Evolutionary conservation across 164 flowering plant species (phyloP).

Genomic region (Pachysandra terminalis): DNA sequence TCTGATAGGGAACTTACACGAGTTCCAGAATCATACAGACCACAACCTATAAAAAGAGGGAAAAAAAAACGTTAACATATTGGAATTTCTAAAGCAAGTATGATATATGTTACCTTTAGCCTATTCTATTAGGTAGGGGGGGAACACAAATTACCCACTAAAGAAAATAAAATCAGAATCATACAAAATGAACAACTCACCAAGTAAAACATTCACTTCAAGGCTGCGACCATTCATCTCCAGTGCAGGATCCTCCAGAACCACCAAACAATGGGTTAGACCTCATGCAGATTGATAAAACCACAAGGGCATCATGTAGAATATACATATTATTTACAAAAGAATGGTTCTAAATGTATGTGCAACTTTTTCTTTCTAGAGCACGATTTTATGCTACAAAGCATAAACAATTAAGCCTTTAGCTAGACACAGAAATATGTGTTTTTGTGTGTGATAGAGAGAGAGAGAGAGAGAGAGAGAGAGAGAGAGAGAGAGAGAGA

Average conservation of each 20-base stretch:
- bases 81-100: too few species aligned
- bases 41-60: slow-evolving; percentile 10
- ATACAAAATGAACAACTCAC: slow-evolving; percentile 22
- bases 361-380: background rate
- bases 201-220: slow-evolving; percentile 10
- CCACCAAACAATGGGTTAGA: slow-evolving; percentile 58
- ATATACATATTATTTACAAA: background rate
- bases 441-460: too few species aligned
- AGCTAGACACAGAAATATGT: too few species aligned
- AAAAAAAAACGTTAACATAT: too few species aligned
- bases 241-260: slow-evolving; percentile 61
- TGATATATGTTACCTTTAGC: too few species aligned
- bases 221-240: slow-evolving; percentile 35
- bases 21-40: slow-evolving; percentile 2
- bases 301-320: background rate
- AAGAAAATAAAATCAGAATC: background rate
- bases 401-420: too few species aligned
- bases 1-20: slow-evolving; percentile 14
- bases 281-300: slow-evolving; percentile 20
- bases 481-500: background rate
- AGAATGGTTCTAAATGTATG: background rate
- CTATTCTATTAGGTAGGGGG: too few species aligned
- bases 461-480: too few species aligned
- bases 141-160: too few species aligned
- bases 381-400: background rate